Evolutionary conservation across 805 yeast genomes (phyloP), one percentile per base, ranked within the genome.

Genomic region (Lipomyces orientalis): DNA sequence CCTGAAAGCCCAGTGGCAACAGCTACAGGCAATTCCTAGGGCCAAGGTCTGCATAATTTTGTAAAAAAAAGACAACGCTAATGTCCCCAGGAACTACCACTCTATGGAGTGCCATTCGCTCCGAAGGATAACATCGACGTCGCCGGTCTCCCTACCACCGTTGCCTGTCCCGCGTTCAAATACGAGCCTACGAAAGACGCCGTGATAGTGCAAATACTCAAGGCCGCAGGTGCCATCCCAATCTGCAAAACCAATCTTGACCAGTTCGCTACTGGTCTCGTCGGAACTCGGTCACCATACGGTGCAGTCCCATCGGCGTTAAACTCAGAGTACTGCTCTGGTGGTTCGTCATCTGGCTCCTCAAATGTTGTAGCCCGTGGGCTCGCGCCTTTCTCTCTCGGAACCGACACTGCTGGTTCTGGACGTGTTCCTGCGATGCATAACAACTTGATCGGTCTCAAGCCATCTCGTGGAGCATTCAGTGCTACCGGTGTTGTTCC

Each of bases 381-480:
- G 66, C 83, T 88, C 60, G 97, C 90, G 22, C 97, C 98, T 46
- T 75, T 94, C 58, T 85, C 97, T 0, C 82, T 95, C 73, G 98
- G 98, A 51, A 94, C 98, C 4, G 99, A 94, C 77, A 94, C 99
- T 43, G 99, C 99, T 10, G 99, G 99, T 29, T 91, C 97, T 4
- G 98, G 98, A 54, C 86, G 99, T 75, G 99, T 94, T 34, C 99
- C 99, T 25, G 98, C 98, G n/a, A 94, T 93, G 37, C 83, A 93
- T 73, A 94, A 94, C 83, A 95, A 95, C 79, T 80, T 95, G 73
- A 85, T 94, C 71, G 98, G 98, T 22, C 84, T 95, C 71, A 94
- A 94, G 79, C 98, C 99, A 49, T 88, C 97, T 0, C 87, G 87
- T 69, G 99, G 99, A 60, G 87, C 87, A 0, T 88, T 94, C 73